Evolutionary conservation across 2,329 filamentous ascomycete genomes (phyloP).

Genomic region (Colletotrichum sublineola): DNA sequence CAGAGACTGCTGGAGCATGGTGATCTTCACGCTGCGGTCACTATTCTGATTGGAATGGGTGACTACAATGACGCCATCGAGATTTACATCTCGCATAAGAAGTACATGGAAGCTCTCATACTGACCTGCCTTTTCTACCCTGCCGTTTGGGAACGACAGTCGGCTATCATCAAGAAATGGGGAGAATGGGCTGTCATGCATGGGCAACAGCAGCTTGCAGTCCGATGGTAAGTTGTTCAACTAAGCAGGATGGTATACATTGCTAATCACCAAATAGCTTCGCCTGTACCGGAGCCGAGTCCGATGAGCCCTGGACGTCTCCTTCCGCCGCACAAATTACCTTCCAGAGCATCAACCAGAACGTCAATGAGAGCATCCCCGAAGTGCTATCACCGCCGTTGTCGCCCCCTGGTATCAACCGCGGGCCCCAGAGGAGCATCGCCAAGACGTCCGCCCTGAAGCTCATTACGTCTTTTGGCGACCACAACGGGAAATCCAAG

Average conservation of each 20-base stretch:
- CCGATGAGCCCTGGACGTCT: constrained; percentile 88
- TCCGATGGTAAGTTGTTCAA: constrained; percentile 72
- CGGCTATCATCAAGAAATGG: constrained; percentile 92
- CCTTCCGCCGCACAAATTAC: constrained; percentile 77
- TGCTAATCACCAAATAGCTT: constrained; percentile 65
- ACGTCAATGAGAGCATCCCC: constrained; percentile 67
- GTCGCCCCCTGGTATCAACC: constrained; percentile 77
- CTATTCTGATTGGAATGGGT: constrained; percentile 91
- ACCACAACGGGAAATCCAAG: constrained; percentile 69
- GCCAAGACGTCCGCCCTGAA: constrained; percentile 88
- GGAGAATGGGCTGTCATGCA: constrained; percentile 91
- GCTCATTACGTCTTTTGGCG: constrained; percentile 90
- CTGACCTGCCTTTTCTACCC: constrained; percentile 88
- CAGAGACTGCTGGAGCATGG: constrained; percentile 90
- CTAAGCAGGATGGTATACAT: not conserved
- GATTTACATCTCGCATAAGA: constrained; percentile 91
- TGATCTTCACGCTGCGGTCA: constrained; percentile 91
- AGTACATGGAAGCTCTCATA: constrained; percentile 92
- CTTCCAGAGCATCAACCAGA: constrained; percentile 66
- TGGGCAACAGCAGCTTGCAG: constrained; percentile 89
- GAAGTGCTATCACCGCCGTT: constrained; percentile 77
- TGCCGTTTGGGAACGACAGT: constrained; percentile 90
- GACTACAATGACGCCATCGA: constrained; percentile 96
- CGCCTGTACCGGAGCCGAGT: constrained; percentile 88
- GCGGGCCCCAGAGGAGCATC: constrained; percentile 72